Evolutionary conservation across 305 asterid species (phyloP).

Genomic region (Euphrasia arctica): DNA sequence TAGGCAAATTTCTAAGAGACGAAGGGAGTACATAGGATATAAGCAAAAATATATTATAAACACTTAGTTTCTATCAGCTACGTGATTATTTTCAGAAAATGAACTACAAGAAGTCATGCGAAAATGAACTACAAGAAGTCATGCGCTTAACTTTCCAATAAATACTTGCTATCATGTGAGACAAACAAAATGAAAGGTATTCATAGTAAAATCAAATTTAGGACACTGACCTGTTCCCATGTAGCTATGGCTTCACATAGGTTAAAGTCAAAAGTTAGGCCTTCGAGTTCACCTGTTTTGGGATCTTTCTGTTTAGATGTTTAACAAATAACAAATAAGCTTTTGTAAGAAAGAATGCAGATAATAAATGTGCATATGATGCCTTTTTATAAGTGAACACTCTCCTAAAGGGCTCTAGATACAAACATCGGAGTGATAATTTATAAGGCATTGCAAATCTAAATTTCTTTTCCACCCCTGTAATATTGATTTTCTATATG

Average conservation of each 20-base stretch:
- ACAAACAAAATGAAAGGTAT: constrained; percentile 8
- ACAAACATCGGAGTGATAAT: too few species aligned
- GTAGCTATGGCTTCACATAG: constrained; percentile 98
- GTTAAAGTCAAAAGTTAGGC: constrained; percentile 60
- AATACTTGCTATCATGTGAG: constrained; percentile 10
- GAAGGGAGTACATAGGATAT: neutral
- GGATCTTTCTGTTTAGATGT: constrained; percentile 76
- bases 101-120: constrained; percentile 2
- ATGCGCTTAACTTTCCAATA: constrained; percentile 7
- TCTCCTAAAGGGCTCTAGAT: too few species aligned
- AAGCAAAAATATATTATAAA: constrained; percentile 1
- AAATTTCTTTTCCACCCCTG: neutral
- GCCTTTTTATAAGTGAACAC: neutral
- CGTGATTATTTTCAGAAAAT: constrained; percentile 2
- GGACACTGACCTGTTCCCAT: constrained; percentile 95
- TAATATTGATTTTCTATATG: neutral
- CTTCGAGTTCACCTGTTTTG: constrained; percentile 90
- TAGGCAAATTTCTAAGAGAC: too few species aligned
- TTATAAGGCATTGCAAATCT: neutral
- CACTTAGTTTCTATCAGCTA: neutral
- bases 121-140: neutral
- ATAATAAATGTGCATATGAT: constrained; percentile 8
- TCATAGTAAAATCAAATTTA: constrained; percentile 11
- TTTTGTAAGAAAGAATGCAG: constrained; percentile 25
- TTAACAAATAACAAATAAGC: constrained; percentile 24